phyloP scores from a whole-genome alignment of 2,329 filamentous ascomycete species.

The Cephalotrichum gorgonifer region DNA sequence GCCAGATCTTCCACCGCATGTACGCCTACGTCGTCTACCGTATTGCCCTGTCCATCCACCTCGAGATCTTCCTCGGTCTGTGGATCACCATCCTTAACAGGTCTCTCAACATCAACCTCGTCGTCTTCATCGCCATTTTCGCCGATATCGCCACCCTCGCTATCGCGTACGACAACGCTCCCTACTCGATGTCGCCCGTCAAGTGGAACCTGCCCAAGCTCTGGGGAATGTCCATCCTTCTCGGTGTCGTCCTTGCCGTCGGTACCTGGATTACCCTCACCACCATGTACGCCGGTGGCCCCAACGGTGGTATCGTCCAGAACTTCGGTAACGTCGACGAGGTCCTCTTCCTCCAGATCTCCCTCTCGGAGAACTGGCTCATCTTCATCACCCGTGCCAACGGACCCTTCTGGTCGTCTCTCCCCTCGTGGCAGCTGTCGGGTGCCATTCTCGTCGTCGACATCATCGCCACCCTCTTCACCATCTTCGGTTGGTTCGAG shows the following conservation, averaged over 20 bases:
- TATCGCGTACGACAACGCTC: slow-evolving; percentile 89
- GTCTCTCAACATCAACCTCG: slow-evolving; percentile 73
- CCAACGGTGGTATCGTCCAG: slow-evolving; percentile 77
- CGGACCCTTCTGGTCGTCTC: slow-evolving; percentile 83
- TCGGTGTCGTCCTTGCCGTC: slow-evolving; percentile 69
- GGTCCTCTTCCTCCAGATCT: slow-evolving; percentile 82
- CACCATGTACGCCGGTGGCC: slow-evolving; percentile 62
- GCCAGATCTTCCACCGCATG: slow-evolving; percentile 95
- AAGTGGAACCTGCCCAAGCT: slow-evolving; percentile 91
- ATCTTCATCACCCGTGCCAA: slow-evolving; percentile 95
- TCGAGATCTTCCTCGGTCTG: slow-evolving; percentile 83
- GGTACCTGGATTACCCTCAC: slow-evolving; percentile 86
- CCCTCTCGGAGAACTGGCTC: slow-evolving; percentile 87
- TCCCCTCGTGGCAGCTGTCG: slow-evolving; percentile 75
- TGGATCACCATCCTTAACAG: slow-evolving; percentile 86
- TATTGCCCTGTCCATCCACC: slow-evolving; percentile 82
- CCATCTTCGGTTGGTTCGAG: slow-evolving; percentile 75
- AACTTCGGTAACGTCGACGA: slow-evolving; percentile 76
- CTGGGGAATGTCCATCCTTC: slow-evolving; percentile 82
- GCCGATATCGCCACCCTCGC: slow-evolving; percentile 86
- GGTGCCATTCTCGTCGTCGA: slow-evolving; percentile 75
- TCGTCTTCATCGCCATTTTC: slow-evolving; percentile 93
- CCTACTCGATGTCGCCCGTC: slow-evolving; percentile 74
- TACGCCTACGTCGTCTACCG: slow-evolving; percentile 93
- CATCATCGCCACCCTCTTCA: slow-evolving; percentile 76